Evolutionary conservation across 1,284 basidiomycete genomes (phyloP).

Genomic region (Heterobasidion parviporum): DNA sequence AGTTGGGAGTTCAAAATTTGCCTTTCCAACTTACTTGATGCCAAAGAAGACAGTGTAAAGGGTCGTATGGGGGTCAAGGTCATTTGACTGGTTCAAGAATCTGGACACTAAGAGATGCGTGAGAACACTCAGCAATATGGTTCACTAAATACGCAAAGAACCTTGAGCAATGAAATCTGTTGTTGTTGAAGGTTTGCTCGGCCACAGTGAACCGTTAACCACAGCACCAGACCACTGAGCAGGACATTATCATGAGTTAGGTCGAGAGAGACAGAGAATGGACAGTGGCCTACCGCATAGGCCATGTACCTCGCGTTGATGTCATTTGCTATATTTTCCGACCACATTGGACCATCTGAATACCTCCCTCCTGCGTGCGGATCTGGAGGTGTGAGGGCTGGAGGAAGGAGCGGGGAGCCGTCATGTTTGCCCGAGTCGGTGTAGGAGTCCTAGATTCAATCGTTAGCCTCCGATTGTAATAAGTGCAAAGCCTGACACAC

Average conservation of each 20-base stretch:
- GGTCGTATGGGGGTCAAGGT: conserved; percentile 22
- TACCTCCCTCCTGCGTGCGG: conserved; percentile 21
- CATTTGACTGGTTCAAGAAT: conserved; percentile 23
- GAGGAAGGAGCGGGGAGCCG: conserved; percentile 22
- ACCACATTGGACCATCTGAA: conserved; percentile 28
- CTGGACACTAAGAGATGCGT: conserved; percentile 13
- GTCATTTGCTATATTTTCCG: conserved; percentile 24
- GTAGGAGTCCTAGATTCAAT: conserved; percentile 21
- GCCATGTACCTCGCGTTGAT: conserved; percentile 28
- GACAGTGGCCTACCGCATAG: conserved; percentile 29
- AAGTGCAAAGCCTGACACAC: conserved; percentile 19
- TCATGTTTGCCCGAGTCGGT: conserved; percentile 25
- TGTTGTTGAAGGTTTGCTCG: conserved; percentile 14
- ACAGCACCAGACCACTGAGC: conserved; percentile 21
- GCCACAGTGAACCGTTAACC: conserved; percentile 19
- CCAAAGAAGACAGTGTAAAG: conserved; percentile 29
- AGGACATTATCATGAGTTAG: neutral
- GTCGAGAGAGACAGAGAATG: neutral
- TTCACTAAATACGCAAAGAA: conserved; percentile 7
- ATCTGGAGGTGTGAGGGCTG: conserved; percentile 22
- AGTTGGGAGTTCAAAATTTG: neutral
- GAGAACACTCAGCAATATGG: neutral
- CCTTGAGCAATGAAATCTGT: conserved; percentile 27
- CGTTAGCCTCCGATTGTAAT: neutral
- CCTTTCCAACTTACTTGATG: conserved; percentile 21